A percentile compares a stretch with the other conserved stretches of the same genome.
Conservation (phyloP, 495 filamentous ascomycete genomes). For the Hypoxylon perforatum region DNA sequence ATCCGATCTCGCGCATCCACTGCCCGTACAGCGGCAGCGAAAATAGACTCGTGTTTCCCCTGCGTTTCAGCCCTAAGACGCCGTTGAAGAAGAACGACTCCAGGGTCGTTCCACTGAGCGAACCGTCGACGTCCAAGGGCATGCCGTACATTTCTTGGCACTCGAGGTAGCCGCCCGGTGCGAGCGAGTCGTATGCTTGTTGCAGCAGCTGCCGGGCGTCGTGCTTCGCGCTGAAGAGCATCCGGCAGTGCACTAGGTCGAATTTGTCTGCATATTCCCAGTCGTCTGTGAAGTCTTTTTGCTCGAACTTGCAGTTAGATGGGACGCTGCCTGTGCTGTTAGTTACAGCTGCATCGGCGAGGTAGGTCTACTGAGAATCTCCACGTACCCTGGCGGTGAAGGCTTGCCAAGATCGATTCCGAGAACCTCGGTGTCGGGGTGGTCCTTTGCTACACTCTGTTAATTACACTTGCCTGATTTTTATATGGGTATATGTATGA, state of each 20-base stretch:
- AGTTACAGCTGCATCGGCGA: neutral
- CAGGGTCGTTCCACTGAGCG: conserved; percentile 44
- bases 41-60: conserved; percentile 42
- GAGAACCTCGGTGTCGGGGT: conserved; percentile 49
- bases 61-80: conserved; percentile 45
- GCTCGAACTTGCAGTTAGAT: conserved; percentile 57
- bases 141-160: conserved; percentile 17
- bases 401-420: conserved; percentile 56
- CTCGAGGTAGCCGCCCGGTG: conserved; percentile 43
- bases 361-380: neutral
- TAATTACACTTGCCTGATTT: neutral
- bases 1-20: conserved; percentile 62
- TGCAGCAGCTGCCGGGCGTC: conserved; percentile 56
- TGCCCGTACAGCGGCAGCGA: conserved; percentile 37
- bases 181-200: conserved; percentile 49
- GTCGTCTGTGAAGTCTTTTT: conserved; percentile 59
- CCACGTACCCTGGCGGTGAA: conserved; percentile 53
- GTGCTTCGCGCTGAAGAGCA: conserved; percentile 49
- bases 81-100: conserved; percentile 41
- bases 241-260: conserved; percentile 48
- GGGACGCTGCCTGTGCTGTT: conserved; percentile 48
- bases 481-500: neutral
- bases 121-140: conserved; percentile 64
- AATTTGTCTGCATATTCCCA: conserved; percentile 59
- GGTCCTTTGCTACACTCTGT: conserved; percentile 34